These are phyloP conservation scores for Nephelium lappaceum DNA, from an alignment of 345 rosid species.

Conservation along the genomic window DNA sequence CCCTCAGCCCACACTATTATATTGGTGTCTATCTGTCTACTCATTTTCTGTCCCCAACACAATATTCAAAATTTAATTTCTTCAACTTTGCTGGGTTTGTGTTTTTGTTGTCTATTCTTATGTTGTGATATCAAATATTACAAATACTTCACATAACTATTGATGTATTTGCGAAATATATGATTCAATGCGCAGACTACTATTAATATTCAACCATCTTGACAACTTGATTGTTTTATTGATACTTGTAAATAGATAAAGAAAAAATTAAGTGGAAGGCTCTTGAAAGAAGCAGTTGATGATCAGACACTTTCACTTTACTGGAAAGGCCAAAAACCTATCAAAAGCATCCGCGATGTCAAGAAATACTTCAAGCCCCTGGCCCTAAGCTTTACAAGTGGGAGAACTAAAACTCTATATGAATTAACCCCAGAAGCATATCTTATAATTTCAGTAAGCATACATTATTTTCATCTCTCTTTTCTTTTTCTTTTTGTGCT, in stretches of 20 bases:
- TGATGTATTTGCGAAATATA: background rate
- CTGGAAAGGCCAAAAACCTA: slow-evolving; percentile 86
- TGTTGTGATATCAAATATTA: background rate
- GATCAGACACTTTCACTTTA: slow-evolving; percentile 80
- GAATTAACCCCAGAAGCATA: no score
- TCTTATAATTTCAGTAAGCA: slow-evolving; percentile 79
- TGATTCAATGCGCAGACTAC: background rate
- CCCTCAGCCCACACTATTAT: no score
- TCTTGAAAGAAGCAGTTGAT: slow-evolving; percentile 58
- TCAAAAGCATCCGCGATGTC: slow-evolving; percentile 63
- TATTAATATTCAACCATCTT: background rate
- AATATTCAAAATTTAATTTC: no score
- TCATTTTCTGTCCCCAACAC: no score
- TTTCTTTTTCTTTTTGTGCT: background rate
- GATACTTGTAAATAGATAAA: slow-evolving; percentile 44
- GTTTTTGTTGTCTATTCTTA: no score
- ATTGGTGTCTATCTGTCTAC: no score
- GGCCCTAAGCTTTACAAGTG: no score
- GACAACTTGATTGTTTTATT: background rate
- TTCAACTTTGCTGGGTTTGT: no score
- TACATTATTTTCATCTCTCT: background rate
- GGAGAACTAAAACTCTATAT: no score
- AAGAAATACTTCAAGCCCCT: slow-evolving; percentile 76
- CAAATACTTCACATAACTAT: no score
- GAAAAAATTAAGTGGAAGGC: slow-evolving; percentile 49